A percentile compares a stretch with the other conserved stretches of the same genome.
These are phyloP conservation scores for Emericellopsis terricola DNA, from an alignment of 495 filamentous ascomycete species.

Conservation along the genomic window DNA sequence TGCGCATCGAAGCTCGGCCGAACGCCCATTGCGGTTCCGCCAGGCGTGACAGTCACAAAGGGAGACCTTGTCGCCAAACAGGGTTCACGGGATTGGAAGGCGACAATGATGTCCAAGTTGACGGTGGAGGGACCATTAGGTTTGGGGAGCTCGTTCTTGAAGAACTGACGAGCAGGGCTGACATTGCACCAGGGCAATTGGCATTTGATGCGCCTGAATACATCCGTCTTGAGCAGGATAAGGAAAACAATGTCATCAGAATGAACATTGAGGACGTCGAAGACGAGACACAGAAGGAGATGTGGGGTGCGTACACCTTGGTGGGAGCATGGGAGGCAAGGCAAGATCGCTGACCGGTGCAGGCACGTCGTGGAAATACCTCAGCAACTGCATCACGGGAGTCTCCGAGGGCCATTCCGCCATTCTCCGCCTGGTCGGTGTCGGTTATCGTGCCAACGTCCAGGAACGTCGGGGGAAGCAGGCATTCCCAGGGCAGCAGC, in stretches of 20 bases:
- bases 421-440: slow-evolving; percentile 84
- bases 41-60: slow-evolving; percentile 57
- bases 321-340: not conserved
- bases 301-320: slow-evolving; percentile 66
- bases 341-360: not conserved
- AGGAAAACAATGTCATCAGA: slow-evolving; percentile 35
- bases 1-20: slow-evolving; percentile 66
- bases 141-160: slow-evolving; percentile 14
- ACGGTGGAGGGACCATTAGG: slow-evolving; percentile 63
- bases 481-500: slow-evolving; percentile 64
- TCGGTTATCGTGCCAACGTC: slow-evolving; percentile 81
- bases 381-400: slow-evolving; percentile 77
- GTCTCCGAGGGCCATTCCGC: slow-evolving; percentile 93
- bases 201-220: slow-evolving; percentile 51
- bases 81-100: slow-evolving; percentile 28
- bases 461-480: slow-evolving; percentile 58
- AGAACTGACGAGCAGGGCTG: not conserved
- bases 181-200: slow-evolving; percentile 17
- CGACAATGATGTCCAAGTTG: slow-evolving; percentile 37
- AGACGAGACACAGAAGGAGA: slow-evolving; percentile 64
- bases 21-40: slow-evolving; percentile 65
- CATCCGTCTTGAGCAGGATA: slow-evolving; percentile 49
- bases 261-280: slow-evolving; percentile 46
- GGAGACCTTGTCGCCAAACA: slow-evolving; percentile 37
- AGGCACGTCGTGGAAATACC: slow-evolving; percentile 80